Evolutionary conservation across 140 eudicot species (phyloP).

Genomic region (Artemisia princeps): DNA sequence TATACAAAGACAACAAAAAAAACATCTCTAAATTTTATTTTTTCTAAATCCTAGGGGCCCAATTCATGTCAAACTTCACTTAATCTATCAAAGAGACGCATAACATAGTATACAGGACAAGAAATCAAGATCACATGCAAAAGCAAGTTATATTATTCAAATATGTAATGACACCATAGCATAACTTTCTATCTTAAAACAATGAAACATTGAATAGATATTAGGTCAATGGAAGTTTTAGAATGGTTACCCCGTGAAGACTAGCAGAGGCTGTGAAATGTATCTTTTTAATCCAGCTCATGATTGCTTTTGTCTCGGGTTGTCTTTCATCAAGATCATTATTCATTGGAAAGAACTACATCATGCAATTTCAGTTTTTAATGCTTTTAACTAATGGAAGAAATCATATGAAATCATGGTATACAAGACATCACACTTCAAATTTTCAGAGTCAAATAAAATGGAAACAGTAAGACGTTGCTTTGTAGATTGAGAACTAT

Average conservation of each 20-base stretch:
- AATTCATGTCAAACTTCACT: neutral
- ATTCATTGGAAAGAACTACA: slow-evolving; percentile 70
- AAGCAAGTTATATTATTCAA: neutral
- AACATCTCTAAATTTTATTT: neutral
- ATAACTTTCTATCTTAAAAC: neutral
- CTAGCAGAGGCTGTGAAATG: slow-evolving; percentile 90
- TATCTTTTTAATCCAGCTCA: slow-evolving; percentile 62
- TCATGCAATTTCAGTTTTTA: slow-evolving; percentile 29
- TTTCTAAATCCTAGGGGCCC: neutral
- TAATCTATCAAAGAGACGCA: neutral
- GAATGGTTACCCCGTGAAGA: slow-evolving; percentile 85
- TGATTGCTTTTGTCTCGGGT: slow-evolving; percentile 93
- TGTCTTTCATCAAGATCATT: slow-evolving; percentile 56
- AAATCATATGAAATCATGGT: neutral
- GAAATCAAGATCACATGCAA: neutral
- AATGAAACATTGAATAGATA: neutral
- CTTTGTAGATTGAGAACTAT: neutral
- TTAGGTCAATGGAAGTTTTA: slow-evolving; percentile 10
- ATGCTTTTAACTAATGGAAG: slow-evolving; percentile 12
- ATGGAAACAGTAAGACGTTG: neutral
- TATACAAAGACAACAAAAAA: neutral
- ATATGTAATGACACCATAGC: neutral
- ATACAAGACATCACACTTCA: neutral
- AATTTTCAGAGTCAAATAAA: neutral
- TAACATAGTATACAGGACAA: neutral